Conservation (phyloP, 305 asterid genomes). For the Galium porrigens region DNA sequence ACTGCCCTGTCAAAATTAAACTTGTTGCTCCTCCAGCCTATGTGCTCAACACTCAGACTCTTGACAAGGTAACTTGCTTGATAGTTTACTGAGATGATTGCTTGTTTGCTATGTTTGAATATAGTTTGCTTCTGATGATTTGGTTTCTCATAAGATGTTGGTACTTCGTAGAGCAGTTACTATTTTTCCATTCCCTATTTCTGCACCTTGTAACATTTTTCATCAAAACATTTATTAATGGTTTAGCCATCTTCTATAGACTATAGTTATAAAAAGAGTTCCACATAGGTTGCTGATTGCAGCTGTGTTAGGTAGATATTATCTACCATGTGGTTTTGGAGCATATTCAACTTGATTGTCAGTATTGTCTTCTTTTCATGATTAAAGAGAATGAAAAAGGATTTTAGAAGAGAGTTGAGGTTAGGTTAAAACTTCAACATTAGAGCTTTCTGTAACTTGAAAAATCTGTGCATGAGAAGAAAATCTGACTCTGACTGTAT, state of each 20-base stretch:
- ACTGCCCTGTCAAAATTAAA: conserved; percentile 88
- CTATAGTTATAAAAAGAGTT: neutral
- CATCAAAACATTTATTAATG: neutral
- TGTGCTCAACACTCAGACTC: conserved; percentile 89
- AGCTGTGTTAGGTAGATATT: neutral
- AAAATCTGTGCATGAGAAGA: neutral
- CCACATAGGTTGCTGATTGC: neutral
- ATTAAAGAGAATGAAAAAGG: neutral
- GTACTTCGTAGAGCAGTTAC: neutral
- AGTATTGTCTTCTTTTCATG: neutral
- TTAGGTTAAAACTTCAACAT: neutral
- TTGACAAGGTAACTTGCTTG: conserved; percentile 58
- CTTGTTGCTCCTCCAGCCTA: conserved; percentile 96
- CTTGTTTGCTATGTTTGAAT: neutral
- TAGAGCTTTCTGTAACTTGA: neutral
- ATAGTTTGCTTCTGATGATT: neutral
- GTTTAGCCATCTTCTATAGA: neutral
- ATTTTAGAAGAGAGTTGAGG: neutral
- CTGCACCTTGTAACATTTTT: neutral
- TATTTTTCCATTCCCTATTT: neutral
- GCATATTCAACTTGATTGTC: neutral
- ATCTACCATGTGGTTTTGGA: neutral
- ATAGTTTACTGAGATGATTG: conserved; percentile 1
- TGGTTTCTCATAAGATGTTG: neutral
- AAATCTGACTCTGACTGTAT: neutral